Evolutionary conservation across 1,284 basidiomycete species (phyloP).

Genomic region (Puccinia sorghi): DNA sequence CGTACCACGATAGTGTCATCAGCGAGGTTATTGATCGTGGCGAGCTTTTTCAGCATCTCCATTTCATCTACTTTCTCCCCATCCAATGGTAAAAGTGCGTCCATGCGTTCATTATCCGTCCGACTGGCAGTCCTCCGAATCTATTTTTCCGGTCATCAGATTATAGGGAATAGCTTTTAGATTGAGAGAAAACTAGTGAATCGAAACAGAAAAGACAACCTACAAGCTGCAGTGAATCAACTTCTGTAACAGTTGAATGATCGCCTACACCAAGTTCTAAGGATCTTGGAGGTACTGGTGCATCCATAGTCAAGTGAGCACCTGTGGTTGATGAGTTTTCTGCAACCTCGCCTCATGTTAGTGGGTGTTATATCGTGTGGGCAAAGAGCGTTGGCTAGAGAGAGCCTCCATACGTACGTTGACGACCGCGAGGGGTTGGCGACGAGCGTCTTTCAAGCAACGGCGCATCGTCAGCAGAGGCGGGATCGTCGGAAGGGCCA

Average conservation of each 20-base stretch:
- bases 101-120: constrained; percentile 22
- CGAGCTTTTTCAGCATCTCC: constrained; percentile 22
- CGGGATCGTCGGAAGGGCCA: not conserved
- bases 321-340: not conserved
- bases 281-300: not conserved
- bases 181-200: not conserved
- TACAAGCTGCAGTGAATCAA: constrained; percentile 3
- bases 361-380: too few species aligned
- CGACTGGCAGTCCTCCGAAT: constrained; percentile 16
- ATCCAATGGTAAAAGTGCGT: not conserved
- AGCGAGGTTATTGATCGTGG: constrained; percentile 4
- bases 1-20: constrained; percentile 8
- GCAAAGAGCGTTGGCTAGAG: too few species aligned
- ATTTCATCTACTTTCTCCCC: constrained; percentile 7
- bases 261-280: not conserved
- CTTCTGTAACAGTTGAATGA: constrained; percentile 7
- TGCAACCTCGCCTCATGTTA: too few species aligned
- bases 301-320: not conserved
- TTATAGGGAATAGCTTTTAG: not conserved
- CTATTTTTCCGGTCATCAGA: not conserved
- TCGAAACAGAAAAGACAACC: not conserved
- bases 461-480: too few species aligned
- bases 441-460: too few species aligned
- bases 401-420: too few species aligned
- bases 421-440: too few species aligned